Evolutionary conservation across 768 basidiomycete species (phyloP), one percentile per base, ranked within the genome.

Genomic region (Leccinellum luteum): DNA sequence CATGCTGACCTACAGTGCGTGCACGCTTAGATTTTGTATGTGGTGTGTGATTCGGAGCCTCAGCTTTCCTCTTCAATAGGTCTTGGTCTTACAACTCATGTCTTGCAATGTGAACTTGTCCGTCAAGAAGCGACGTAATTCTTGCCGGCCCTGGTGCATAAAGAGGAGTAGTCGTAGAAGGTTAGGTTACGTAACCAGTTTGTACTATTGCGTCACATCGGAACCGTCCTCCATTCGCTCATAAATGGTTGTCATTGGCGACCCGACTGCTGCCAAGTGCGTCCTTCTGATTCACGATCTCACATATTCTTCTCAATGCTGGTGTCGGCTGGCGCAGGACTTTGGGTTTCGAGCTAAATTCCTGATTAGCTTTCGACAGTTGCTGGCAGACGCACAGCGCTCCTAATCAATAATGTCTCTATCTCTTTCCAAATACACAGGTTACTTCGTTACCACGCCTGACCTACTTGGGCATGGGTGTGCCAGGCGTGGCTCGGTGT

Each of bases 241-340:
- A 10, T n/a, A 43, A 19, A 43, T 43, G 41, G n/a, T 19, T 43
- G 4, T 32, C 32, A 14, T 13, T 32, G n/a, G 65, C 23, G 44
- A 55, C 60, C 10, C 65, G 23, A 31, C 49, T 15, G 61, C 69
- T 1, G 19, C 48, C 28, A 69, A 55, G 28, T 61, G 9, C 41
- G 60, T 53, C 6, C 19, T 70, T 31, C 51, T 72, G 27, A 13
- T 72, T 5, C 70, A 72, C 15, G 66, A 61, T 4, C 14, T 70
- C 3, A 52, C 51, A 3, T 3, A 54, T 10, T 59, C 66, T 8
- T 60, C 68, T 9, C 57, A 52, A 10, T 15, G 4, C 7, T 70
- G 60, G 63, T 10, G 55, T 48, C 59, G 55, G 48, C 52, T 72
- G 30, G 61, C 56, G 3, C 51, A 31, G 10, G 51, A 48, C 3